Conservation (phyloP, 352 stramenopile species). For the Plasmopara halstedii region DNA sequence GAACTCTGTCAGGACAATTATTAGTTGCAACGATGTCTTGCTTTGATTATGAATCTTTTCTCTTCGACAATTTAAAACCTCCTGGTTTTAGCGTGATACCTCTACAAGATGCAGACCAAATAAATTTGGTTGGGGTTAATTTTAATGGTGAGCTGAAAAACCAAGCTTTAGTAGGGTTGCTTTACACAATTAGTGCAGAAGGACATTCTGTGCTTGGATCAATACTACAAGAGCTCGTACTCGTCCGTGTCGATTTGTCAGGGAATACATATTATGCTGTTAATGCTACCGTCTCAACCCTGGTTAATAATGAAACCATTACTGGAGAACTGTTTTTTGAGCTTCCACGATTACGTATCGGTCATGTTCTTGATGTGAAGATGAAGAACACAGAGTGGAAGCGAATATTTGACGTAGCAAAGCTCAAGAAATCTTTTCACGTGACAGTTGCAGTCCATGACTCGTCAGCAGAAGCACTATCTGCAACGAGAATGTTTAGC, state of each 20-base stretch:
- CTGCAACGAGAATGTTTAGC: slow-evolving; percentile 4
- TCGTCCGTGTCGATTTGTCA: slow-evolving; percentile 5
- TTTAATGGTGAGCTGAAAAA: slow-evolving; percentile 8
- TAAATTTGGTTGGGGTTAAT: slow-evolving; percentile 7
- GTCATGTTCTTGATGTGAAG: slow-evolving; percentile 21
- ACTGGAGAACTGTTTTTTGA: slow-evolving; percentile 10
- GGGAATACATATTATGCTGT: slow-evolving; percentile 4
- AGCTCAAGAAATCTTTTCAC: slow-evolving; percentile 31
- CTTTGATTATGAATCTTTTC: slow-evolving; percentile 45
- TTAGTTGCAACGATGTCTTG: slow-evolving; percentile 26
- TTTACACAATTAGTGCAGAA: slow-evolving; percentile 2
- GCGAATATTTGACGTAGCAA: slow-evolving; percentile 25
- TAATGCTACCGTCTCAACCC: background rate
- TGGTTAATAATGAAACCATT: background rate
- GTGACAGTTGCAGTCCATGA: slow-evolving; percentile 32
- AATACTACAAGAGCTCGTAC: slow-evolving; percentile 2
- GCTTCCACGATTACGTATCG: slow-evolving; percentile 2
- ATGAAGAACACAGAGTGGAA: slow-evolving; percentile 22
- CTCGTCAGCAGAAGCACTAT: slow-evolving; percentile 20
- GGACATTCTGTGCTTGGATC: background rate
- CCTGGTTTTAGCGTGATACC: background rate
- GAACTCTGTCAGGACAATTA: slow-evolving; percentile 28
- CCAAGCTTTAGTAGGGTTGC: slow-evolving; percentile 3
- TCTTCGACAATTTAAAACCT: slow-evolving; percentile 15
- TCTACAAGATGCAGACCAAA: background rate